Conservation (phyloP, 2,329 filamentous ascomycete genomes). For the Trichoderma guizhouense region DNA sequence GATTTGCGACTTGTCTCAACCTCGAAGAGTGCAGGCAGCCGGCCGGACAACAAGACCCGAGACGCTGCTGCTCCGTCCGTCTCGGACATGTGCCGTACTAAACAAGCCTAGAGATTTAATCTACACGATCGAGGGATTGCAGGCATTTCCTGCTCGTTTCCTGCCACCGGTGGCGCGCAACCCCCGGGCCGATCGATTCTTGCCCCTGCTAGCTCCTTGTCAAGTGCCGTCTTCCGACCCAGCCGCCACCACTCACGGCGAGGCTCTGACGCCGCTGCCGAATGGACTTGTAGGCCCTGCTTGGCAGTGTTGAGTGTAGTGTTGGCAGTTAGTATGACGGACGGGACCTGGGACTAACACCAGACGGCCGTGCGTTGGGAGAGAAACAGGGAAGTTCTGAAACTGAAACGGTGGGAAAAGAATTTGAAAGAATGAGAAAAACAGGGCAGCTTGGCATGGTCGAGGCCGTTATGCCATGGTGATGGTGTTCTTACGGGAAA, state of each 20-base stretch:
- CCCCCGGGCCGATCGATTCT: slow-evolving; percentile 9
- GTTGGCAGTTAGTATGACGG: not conserved
- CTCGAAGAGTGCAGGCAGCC: not conserved
- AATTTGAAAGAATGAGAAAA: not conserved
- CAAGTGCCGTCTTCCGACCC: slow-evolving; percentile 16
- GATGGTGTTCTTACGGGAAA: not conserved
- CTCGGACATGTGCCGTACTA: not conserved
- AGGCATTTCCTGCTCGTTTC: not conserved
- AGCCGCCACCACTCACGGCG: slow-evolving; percentile 13
- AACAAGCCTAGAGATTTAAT: not conserved
- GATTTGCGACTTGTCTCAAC: not conserved
- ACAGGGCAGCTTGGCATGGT: not conserved
- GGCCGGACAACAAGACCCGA: not conserved
- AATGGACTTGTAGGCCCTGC: not conserved
- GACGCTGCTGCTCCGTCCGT: not conserved
- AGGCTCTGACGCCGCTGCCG: slow-evolving; percentile 14
- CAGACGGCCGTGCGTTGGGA: not conserved
- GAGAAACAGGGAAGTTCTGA: slow-evolving; percentile 1
- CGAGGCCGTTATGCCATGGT: not conserved
- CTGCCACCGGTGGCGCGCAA: not conserved
- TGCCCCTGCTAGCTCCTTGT: slow-evolving; percentile 10
- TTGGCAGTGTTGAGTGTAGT: not conserved
- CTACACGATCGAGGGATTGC: slow-evolving; percentile 11
- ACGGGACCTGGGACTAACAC: slow-evolving; percentile 2
- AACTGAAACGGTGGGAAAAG: not conserved